These are phyloP conservation scores for Podospora comata DNA, from an alignment of 495 filamentous ascomycete species.

Conservation along the genomic window DNA sequence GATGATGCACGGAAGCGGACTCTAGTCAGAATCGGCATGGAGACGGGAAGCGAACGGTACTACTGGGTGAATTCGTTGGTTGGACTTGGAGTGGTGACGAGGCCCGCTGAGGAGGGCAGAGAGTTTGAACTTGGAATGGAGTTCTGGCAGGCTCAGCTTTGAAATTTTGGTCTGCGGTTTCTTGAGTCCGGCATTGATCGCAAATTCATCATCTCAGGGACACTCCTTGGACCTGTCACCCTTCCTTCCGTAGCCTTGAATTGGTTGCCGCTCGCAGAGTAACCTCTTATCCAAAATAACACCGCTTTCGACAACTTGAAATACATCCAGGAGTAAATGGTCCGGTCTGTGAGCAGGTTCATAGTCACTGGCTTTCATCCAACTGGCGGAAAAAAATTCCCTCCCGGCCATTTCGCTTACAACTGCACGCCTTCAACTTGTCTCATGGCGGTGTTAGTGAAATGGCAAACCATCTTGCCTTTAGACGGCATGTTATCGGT, in stretches of 20 bases:
- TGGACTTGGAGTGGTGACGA: slow-evolving; percentile 14
- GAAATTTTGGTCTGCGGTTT: neutral
- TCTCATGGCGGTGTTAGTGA: neutral
- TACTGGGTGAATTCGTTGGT: slow-evolving; percentile 21
- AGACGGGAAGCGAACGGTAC: slow-evolving; percentile 15
- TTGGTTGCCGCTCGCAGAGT: no score
- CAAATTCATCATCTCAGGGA: no score
- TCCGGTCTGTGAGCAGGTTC: neutral
- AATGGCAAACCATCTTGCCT: neutral
- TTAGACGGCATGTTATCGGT: neutral
- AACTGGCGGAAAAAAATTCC: neutral
- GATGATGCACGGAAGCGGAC: slow-evolving; percentile 6
- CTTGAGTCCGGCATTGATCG: neutral
- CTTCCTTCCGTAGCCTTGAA: no score
- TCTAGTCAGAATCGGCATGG: slow-evolving; percentile 12
- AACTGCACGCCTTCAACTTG: neutral
- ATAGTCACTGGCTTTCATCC: neutral
- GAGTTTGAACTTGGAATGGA: slow-evolving; percentile 1
- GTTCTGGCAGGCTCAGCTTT: neutral
- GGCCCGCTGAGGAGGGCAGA: neutral
- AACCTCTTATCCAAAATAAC: no score
- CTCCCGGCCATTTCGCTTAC: neutral
- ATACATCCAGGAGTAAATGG: neutral
- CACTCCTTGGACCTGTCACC: no score
- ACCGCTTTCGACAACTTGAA: no score